Base-by-base conservation (phyloP, 805 yeast species). In the Candida maltosa region DNA sequence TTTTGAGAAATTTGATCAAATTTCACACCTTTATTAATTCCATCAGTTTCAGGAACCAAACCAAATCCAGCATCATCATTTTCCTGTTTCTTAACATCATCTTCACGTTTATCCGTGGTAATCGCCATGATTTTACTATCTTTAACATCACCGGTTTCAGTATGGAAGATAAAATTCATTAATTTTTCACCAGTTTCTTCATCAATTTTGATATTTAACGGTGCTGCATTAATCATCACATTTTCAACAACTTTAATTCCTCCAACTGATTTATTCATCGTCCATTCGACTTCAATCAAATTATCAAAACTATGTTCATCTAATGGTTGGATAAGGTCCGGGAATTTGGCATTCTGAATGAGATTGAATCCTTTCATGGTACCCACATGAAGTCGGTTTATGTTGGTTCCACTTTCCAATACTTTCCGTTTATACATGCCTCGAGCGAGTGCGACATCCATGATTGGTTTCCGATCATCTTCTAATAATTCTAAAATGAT, bases 171-270 rank as follows among this genome's bases (percentile, higher is more conserved):
- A 34, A 55, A 68, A 27, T 48, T 44, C 60, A 63, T 56, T 40
- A 68, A 52, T 47, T 53, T 61, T 35, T 52, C 52, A 6, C 70
- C 70, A 31, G 69, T 65, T 32, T 45, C 46, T 44, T 65, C 66
- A 39, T 68, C 73, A 10, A 68, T 34, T 33, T 57, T 56, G 34
- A 68, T 46, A 30, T 55, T 60, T 39, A 66, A 54, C 37, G 73
- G 73, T 35, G 51, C 48, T 5, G 69, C 52, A 37, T 51, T 45
- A 29, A 67, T 50, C 28, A 63, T 63, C 19, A 68, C 54, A 38
- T 61, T 52, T 26, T 68, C 72, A 27, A 68, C 52, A 16, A 66
- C 44, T 38, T 55, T 56, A 37, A 68, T 67, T 0, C 73, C 73
- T 5, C 73, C 73, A 15, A 68, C 56, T 5, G 65, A 46, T 14